Percentiles rank a stretch among this genome's conserved stretches.
Conservation (phyloP, 176 grass and related monocot species). For the Canna indica region DNA sequence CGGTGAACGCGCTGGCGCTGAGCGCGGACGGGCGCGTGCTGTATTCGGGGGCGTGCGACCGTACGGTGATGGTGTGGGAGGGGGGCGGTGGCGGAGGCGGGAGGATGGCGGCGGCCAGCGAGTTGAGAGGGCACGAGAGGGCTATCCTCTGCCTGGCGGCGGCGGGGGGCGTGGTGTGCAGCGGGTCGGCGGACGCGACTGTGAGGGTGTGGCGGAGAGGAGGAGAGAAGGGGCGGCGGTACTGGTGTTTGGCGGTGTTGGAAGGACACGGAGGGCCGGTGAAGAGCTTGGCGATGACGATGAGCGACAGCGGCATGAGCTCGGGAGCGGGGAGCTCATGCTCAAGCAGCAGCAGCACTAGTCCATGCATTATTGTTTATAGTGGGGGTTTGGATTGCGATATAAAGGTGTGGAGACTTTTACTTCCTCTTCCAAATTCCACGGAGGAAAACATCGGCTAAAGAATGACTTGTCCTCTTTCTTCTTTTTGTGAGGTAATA, state of each 20-base stretch:
- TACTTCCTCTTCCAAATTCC: slow-evolving; percentile 8
- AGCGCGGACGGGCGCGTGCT: slow-evolving; percentile 35
- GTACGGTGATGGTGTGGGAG: slow-evolving; percentile 57
- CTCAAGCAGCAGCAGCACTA: too few relatives aligned
- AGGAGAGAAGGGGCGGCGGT: slow-evolving; percentile 9
- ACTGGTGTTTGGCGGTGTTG: slow-evolving; percentile 50
- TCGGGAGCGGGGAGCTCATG: slow-evolving; percentile 45
- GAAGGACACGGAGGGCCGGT: slow-evolving; percentile 58
- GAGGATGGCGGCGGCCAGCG: slow-evolving; percentile 17
- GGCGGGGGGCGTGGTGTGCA: slow-evolving; percentile 39
- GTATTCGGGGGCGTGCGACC: slow-evolving; percentile 60
- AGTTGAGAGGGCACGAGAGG: slow-evolving; percentile 34
- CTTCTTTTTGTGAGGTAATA: too few relatives aligned
- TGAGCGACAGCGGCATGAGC: slow-evolving; percentile 6
- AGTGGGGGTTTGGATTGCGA: slow-evolving; percentile 52
- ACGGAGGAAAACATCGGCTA: not conserved
- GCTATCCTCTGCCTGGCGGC: slow-evolving; percentile 54
- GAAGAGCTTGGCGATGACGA: slow-evolving; percentile 50
- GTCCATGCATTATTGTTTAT: slow-evolving; percentile 17
- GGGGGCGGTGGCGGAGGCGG: not conserved
- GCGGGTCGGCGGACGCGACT: slow-evolving; percentile 58
- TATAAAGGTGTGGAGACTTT: slow-evolving; percentile 47
- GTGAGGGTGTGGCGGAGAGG: slow-evolving; percentile 55
- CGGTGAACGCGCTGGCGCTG: slow-evolving; percentile 49
- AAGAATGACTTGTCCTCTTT: not conserved